Evolutionary conservation across 2,329 filamentous ascomycete species (phyloP), one percentile per base, ranked within the genome.

Genomic region (Aureobasidium sp.): DNA sequence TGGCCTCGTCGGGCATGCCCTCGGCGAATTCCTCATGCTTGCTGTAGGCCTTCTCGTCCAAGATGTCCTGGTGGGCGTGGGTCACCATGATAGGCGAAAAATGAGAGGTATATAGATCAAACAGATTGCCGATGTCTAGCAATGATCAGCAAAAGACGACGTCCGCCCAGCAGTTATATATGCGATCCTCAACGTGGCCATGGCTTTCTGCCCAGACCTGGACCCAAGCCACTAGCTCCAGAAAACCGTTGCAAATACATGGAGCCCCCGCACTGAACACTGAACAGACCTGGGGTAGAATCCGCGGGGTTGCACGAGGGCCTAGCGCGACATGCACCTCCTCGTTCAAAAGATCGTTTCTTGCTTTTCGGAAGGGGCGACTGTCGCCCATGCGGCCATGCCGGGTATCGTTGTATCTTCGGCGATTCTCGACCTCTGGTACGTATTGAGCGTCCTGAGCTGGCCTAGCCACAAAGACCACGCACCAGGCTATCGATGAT

Each of bases 141-240:
- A 22, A 42, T n/a, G 20, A n/a, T 17, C 25, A n/a, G 29, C 22
- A 47, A 15, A 27, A 9, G 12, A 45, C 20, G 9, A 37, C 29
- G 25, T 44, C 7, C 27, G 7, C 20, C 31, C n/a, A 47, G 36
- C 41, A 29, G 3, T 37, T 58, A 58, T 58, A 58, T 58, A 58
- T 58, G 31, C 55, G 37, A 34, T 4, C n/a, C 29, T 37, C n/a
- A 37, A 58, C 42, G 22, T 58, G 55, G 55, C 55, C 55, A 58
- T 58, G 55, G 55, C 55, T 36, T 47, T 36, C 41, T 17, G 55
- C 55, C 55, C 55, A 58, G 55, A 47, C 42, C 55, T 47, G 27
- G 27, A 44, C 52, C 37, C 42, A 58, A 58, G 55, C 27, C 55
- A 47, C 55, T 58, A 58, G 42, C 42, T 57, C 27, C 27, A 37